Conservation (phyloP, 208 protist species). For the Acanthamoeba castellanii region DNA sequence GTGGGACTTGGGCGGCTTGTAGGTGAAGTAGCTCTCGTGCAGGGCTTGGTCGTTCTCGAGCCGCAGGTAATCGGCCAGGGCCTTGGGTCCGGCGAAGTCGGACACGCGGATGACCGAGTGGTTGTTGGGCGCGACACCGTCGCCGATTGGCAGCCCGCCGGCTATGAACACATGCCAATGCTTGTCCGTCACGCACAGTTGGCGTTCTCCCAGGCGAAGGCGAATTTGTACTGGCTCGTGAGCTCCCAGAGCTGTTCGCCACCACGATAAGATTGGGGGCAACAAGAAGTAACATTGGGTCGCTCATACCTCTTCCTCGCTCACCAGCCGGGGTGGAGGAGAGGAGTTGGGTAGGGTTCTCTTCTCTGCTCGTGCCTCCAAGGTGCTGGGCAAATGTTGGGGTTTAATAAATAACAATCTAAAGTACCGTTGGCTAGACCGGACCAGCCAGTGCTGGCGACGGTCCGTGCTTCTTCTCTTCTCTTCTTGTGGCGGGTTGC, state of each 20-base stretch:
- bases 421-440: not conserved
- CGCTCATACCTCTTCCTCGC: not conserved
- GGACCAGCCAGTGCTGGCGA: no score
- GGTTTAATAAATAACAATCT: not conserved
- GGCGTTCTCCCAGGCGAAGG: slow-evolving; percentile 68
- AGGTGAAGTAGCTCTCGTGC: slow-evolving; percentile 79
- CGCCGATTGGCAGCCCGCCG: slow-evolving; percentile 47
- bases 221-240: slow-evolving; percentile 72
- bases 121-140: slow-evolving; percentile 57
- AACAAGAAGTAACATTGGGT: no score
- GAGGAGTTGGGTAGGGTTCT: no score
- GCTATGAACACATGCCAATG: not conserved
- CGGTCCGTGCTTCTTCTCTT: not conserved
- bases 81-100: slow-evolving; percentile 77
- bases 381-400: not conserved
- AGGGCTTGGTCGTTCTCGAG: slow-evolving; percentile 78
- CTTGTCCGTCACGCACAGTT: slow-evolving; percentile 76
- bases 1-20: slow-evolving; percentile 41
- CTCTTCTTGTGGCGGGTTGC: not conserved
- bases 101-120: slow-evolving; percentile 80
- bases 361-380: no score
- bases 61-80: slow-evolving; percentile 82
- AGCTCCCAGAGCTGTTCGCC: not conserved
- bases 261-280: not conserved
- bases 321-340: no score